These are phyloP conservation scores for Elsinoe ampelina DNA, from an alignment of 2,329 filamentous ascomycete genomes.

Conservation along the genomic window DNA sequence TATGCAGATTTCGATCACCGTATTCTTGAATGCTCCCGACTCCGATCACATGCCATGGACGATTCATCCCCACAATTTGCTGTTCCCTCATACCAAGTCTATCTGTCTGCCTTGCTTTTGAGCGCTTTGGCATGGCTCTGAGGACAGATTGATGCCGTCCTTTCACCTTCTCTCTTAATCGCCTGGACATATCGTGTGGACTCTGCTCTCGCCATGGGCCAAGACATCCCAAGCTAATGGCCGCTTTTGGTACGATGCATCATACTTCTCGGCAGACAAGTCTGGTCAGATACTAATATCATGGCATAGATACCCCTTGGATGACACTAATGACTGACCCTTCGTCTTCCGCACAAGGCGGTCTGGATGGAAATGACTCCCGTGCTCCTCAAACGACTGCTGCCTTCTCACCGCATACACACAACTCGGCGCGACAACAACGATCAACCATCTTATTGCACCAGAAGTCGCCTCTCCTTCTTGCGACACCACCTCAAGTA, in stretches of 20 bases:
- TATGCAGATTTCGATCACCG: no score
- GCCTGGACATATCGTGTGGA: no score
- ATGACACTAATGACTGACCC: constrained; percentile 44
- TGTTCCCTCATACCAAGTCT: no score
- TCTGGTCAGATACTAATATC: neutral
- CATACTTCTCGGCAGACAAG: neutral
- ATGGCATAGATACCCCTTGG: constrained; percentile 38
- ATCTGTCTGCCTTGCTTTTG: no score
- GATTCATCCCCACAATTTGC: no score
- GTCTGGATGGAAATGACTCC: constrained; percentile 22
- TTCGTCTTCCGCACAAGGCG: constrained; percentile 29
- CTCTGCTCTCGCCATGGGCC: neutral
- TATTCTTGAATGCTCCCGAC: no score
- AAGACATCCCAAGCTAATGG: constrained; percentile 6
- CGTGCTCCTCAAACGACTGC: constrained; percentile 59
- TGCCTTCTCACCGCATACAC: constrained; percentile 76
- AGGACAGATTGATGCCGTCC: no score
- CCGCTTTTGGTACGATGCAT: constrained; percentile 3
- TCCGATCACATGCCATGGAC: no score
- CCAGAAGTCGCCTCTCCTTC: constrained; percentile 86
- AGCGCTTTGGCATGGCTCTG: no score
- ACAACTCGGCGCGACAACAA: constrained; percentile 60
- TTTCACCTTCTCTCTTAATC: no score
- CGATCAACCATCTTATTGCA: constrained; percentile 90
- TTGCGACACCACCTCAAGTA: constrained; percentile 88